Evolutionary conservation across 2,329 filamentous ascomycete species (phyloP).

Genomic region (Neurospora sp.): DNA sequence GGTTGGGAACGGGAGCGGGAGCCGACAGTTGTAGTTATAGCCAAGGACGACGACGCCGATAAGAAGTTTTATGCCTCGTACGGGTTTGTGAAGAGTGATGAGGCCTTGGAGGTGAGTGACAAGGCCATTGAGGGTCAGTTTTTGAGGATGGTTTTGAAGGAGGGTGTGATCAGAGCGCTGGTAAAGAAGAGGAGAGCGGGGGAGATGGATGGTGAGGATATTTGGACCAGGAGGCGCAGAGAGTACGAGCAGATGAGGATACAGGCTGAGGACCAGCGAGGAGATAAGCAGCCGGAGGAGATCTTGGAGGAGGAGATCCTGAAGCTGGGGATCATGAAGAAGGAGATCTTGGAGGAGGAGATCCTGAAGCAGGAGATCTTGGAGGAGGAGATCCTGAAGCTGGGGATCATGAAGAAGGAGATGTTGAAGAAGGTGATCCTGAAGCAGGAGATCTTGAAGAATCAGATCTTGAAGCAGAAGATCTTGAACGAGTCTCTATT

Average conservation of each 20-base stretch:
- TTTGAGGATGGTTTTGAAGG: background rate
- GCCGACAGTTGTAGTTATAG: background rate
- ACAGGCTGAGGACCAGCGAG: background rate
- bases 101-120: background rate
- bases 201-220: background rate
- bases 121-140: background rate
- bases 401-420: too few species aligned
- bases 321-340: too few species aligned
- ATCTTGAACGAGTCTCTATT: background rate
- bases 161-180: background rate
- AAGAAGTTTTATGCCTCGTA: background rate
- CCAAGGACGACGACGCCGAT: background rate
- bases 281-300: background rate
- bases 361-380: background rate
- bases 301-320: background rate
- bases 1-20: background rate
- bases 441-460: background rate
- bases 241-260: background rate
- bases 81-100: background rate
- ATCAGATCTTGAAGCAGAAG: background rate
- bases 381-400: background rate
- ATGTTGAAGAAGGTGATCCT: background rate
- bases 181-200: background rate
- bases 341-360: background rate
- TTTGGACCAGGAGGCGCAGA: background rate